These are phyloP conservation scores for Gymnopilus junonius DNA, from an alignment of 768 basidiomycete species.

Conservation along the genomic window DNA sequence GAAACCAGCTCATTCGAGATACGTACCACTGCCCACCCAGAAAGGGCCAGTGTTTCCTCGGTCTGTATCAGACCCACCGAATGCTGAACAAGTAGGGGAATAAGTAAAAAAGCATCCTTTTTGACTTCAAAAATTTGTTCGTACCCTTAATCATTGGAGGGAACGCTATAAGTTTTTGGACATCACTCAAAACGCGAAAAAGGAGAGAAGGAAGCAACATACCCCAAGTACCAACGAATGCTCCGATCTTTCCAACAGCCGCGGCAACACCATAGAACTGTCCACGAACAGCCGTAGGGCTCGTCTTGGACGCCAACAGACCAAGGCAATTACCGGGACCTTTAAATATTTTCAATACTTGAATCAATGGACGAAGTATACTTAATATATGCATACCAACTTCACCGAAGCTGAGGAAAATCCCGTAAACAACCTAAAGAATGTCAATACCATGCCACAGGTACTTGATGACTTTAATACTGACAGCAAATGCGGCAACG, in stretches of 20 bases:
- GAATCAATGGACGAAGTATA: not conserved
- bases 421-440: slow-evolving; percentile 78
- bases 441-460: not conserved
- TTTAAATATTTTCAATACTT: slow-evolving; percentile 21
- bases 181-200: not conserved
- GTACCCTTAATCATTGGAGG: slow-evolving; percentile 66
- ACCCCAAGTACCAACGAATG: slow-evolving; percentile 85
- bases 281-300: slow-evolving; percentile 85
- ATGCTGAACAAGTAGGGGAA: slow-evolving; percentile 42
- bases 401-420: slow-evolving; percentile 91
- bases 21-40: slow-evolving; percentile 79
- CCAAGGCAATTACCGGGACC: slow-evolving; percentile 88
- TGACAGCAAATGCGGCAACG: slow-evolving; percentile 76
- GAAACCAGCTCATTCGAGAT: not conserved
- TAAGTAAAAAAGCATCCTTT: not conserved
- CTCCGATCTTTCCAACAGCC: slow-evolving; percentile 84
- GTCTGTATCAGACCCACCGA: slow-evolving; percentile 55
- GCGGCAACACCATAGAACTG: slow-evolving; percentile 88
- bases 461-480: slow-evolving; percentile 20
- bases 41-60: slow-evolving; percentile 84
- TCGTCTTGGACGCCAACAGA: slow-evolving; percentile 82
- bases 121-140: not conserved
- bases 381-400: slow-evolving; percentile 53
- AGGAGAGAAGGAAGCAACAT: slow-evolving; percentile 25
- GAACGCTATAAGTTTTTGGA: slow-evolving; percentile 57